Conservation (phyloP, 1,139 yeast species). For the Meyerozyma sp. region DNA sequence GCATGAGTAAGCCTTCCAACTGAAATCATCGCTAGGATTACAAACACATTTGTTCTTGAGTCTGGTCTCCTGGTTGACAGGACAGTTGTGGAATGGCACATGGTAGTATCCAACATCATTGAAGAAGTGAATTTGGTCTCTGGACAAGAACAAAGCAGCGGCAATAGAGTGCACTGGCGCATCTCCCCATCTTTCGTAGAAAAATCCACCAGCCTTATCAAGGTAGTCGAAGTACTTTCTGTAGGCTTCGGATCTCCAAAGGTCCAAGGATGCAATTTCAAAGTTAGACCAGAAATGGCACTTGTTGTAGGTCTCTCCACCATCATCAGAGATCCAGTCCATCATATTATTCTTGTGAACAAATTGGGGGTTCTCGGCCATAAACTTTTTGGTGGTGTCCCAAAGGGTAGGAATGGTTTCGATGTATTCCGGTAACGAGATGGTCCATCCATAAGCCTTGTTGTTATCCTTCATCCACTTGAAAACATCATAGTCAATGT, state of each 20-base stretch:
- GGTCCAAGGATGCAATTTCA: conserved; percentile 68
- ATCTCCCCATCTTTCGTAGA: conserved; percentile 92
- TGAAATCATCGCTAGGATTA: conserved; percentile 69
- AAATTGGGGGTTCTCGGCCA: conserved; percentile 59
- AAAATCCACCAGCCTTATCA: conserved; percentile 81
- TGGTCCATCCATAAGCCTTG: conserved; percentile 73
- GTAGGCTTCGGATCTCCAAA: conserved; percentile 74
- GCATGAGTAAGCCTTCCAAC: conserved; percentile 86
- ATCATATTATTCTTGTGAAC: conserved; percentile 62
- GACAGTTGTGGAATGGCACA: conserved; percentile 74
- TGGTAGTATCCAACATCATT: conserved; percentile 83
- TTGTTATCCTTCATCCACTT: conserved; percentile 72
- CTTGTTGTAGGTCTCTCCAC: conserved; percentile 63
- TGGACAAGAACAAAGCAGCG: conserved; percentile 67
- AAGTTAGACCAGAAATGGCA: conserved; percentile 91
- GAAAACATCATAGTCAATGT: conserved; percentile 77
- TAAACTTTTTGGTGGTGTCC: conserved; percentile 68
- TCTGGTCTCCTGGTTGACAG: conserved; percentile 54
- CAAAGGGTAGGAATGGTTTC: conserved; percentile 80
- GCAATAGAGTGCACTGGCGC: conserved; percentile 90
- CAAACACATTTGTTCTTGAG: conserved; percentile 60
- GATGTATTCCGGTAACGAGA: conserved; percentile 77
- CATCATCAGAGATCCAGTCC: conserved; percentile 68
- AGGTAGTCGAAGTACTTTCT: conserved; percentile 61
- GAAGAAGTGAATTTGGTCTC: conserved; percentile 67